phyloP scores from a whole-genome alignment of 805 yeast species.

The Zygosaccharomyces pseudorouxii region DNA sequence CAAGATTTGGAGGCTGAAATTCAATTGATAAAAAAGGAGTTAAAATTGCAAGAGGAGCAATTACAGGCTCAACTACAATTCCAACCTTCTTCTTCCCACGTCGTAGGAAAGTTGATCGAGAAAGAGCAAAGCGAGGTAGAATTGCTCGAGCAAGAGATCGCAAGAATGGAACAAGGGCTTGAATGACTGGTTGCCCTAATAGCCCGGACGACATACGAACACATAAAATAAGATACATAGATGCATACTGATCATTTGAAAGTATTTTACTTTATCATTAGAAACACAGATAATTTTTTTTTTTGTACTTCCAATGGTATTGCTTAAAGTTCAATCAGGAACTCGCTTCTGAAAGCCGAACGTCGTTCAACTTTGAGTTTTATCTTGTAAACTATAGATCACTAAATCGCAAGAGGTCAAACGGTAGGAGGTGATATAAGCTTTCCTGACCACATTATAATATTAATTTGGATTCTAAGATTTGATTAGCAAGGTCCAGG shows the following conservation, averaged over 20 bases:
- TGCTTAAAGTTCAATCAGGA: not conserved
- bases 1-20: conserved; percentile 38
- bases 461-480: not conserved
- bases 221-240: not conserved
- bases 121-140: conserved; percentile 45
- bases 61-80: conserved; percentile 20
- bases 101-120: conserved; percentile 39
- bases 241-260: not conserved
- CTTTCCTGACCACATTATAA: not conserved
- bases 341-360: not conserved
- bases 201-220: no score
- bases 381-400: not conserved
- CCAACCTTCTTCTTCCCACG: conserved; percentile 15
- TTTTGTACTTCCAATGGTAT: not conserved
- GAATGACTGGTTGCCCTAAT: not conserved
- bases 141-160: conserved; percentile 39
- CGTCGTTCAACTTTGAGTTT: not conserved
- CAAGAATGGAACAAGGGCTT: conserved; percentile 4
- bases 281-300: no score
- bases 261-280: no score
- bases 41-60: conserved; percentile 26
- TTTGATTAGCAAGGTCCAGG: not conserved
- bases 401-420: not conserved
- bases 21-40: conserved; percentile 28
- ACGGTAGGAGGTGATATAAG: not conserved